phyloP scores from a whole-genome alignment of 352 stramenopile species.

The Halophytophthora batemanensis region DNA sequence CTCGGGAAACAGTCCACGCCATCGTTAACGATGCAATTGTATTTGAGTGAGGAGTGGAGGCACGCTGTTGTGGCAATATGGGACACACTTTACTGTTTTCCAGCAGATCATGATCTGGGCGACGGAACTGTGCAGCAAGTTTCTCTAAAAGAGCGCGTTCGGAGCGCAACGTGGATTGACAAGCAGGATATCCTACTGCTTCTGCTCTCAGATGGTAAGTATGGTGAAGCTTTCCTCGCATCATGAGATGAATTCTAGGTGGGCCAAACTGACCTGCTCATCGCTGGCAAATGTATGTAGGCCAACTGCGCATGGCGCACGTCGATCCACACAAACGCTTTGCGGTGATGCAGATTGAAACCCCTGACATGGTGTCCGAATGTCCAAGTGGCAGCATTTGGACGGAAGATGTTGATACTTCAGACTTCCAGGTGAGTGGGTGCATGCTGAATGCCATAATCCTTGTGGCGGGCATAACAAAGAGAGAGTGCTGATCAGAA shows the following conservation, averaged over 20 bases:
- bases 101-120: constrained; percentile 10
- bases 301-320: constrained; percentile 22
- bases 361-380: constrained; percentile 15
- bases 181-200: constrained; percentile 18
- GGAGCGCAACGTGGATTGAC: constrained; percentile 17
- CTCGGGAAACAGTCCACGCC: background rate
- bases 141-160: constrained; percentile 10
- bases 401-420: constrained; percentile 11
- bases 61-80: constrained; percentile 4
- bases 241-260: background rate
- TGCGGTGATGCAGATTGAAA: constrained; percentile 14
- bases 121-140: constrained; percentile 7
- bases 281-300: constrained; percentile 7
- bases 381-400: constrained; percentile 20
- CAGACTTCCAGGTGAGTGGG: constrained; percentile 11
- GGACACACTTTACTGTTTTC: constrained; percentile 8
- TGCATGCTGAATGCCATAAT: background rate
- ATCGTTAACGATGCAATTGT: constrained; percentile 8
- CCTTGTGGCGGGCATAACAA: background rate
- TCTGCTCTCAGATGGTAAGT: constrained; percentile 28
- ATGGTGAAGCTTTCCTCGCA: background rate
- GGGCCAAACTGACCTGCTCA: background rate
- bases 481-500: background rate
- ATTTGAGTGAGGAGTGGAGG: constrained; percentile 13
- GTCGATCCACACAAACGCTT: background rate